Evolutionary conservation across 192 early-diverging fungal genomes (phyloP).

Genomic region (Backusella parvicylindrica): DNA sequence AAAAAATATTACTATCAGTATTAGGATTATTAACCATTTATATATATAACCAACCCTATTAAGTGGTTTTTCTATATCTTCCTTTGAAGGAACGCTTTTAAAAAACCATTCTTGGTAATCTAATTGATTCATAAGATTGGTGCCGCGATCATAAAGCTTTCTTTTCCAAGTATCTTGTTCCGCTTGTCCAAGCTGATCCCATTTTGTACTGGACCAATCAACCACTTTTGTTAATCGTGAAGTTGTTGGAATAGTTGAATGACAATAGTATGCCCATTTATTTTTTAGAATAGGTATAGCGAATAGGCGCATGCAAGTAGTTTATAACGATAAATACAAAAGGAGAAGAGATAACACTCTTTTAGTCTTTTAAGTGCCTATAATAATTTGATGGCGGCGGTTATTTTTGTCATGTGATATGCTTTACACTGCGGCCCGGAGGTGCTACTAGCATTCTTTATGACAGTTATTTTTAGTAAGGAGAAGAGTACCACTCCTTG

Average conservation of each 20-base stretch:
- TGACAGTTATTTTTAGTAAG: too few relatives aligned
- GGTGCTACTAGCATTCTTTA: too few relatives aligned
- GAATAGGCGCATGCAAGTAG: slow-evolving; percentile 31
- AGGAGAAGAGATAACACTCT: background rate
- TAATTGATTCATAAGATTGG: slow-evolving; percentile 63
- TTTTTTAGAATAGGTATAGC: slow-evolving; percentile 49
- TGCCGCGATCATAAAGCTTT: slow-evolving; percentile 56
- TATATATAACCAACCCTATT: background rate
- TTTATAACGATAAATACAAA: background rate
- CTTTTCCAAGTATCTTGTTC: slow-evolving; percentile 49
- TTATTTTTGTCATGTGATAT: too few relatives aligned
- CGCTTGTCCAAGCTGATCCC: slow-evolving; percentile 44
- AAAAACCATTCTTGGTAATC: slow-evolving; percentile 75
- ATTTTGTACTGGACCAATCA: slow-evolving; percentile 49
- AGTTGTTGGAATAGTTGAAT: slow-evolving; percentile 38
- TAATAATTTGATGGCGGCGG: too few relatives aligned
- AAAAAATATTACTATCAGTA: background rate
- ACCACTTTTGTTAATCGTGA: slow-evolving; percentile 45
- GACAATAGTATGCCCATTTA: slow-evolving; percentile 51
- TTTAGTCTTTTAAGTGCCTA: too few relatives aligned
- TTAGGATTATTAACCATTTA: background rate
- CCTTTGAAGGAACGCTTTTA: slow-evolving; percentile 62
- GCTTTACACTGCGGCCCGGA: too few relatives aligned
- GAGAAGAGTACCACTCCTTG: too few relatives aligned
- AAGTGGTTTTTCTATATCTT: slow-evolving; percentile 29